These are phyloP conservation scores for Boletus rubropictus DNA, from an alignment of 768 basidiomycete species.

Conservation along the genomic window DNA sequence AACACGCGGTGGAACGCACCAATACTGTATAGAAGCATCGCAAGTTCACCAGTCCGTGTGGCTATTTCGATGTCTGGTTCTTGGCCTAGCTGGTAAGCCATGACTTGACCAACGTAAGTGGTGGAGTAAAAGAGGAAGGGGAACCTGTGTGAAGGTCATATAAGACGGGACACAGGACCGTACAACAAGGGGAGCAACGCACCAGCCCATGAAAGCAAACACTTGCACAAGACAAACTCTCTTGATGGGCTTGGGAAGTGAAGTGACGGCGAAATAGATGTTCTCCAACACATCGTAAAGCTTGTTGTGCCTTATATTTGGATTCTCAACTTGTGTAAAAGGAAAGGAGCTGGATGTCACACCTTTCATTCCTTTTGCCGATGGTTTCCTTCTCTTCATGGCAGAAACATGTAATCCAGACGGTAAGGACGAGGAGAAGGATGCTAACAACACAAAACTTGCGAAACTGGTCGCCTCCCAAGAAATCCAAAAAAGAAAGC, in stretches of 20 bases:
- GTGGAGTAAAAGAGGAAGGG: slow-evolving; percentile 94
- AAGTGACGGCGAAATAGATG: slow-evolving; percentile 65
- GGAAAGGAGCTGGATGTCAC: slow-evolving; percentile 5
- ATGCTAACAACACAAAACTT: slow-evolving; percentile 91
- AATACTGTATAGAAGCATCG: slow-evolving; percentile 86
- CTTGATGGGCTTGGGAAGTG: slow-evolving; percentile 77
- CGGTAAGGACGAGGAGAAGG: slow-evolving; percentile 69
- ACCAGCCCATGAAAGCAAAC: slow-evolving; percentile 97
- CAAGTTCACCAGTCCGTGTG: slow-evolving; percentile 79
- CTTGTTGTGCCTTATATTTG: slow-evolving; percentile 37
- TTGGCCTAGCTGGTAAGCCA: slow-evolving; percentile 69
- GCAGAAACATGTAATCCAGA: slow-evolving; percentile 82
- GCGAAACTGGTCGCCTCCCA: slow-evolving; percentile 92
- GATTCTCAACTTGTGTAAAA: slow-evolving; percentile 1
- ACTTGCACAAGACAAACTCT: slow-evolving; percentile 91
- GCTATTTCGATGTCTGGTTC: slow-evolving; percentile 84
- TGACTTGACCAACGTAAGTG: slow-evolving; percentile 89
- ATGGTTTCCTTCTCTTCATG: slow-evolving; percentile 75
- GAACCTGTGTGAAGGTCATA: slow-evolving; percentile 50
- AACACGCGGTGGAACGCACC: slow-evolving; percentile 39
- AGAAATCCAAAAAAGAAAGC: slow-evolving; percentile 67
- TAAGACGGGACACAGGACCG: slow-evolving; percentile 8
- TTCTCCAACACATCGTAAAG: slow-evolving; percentile 71
- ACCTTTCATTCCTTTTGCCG: slow-evolving; percentile 41
- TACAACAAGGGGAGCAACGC: slow-evolving; percentile 19